Conservation (phyloP, 805 yeast genomes). For the Starmerella powellii region DNA sequence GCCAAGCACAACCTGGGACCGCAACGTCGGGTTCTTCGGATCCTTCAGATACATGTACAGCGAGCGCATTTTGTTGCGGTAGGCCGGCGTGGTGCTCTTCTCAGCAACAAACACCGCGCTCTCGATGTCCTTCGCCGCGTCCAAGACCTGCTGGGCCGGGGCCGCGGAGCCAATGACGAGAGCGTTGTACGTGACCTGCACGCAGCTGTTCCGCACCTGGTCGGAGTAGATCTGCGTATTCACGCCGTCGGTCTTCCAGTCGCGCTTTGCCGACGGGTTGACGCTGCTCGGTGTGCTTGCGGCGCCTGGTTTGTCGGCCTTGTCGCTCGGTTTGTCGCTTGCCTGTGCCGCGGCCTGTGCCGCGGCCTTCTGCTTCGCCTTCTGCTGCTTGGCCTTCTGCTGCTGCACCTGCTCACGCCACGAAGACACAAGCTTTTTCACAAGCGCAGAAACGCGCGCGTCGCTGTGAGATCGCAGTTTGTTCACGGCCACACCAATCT, state of each 20-base stretch:
- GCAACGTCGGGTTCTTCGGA: slow-evolving; percentile 75
- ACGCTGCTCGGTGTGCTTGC: slow-evolving; percentile 12
- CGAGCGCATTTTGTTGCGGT: slow-evolving; percentile 74
- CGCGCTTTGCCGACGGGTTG: slow-evolving; percentile 25
- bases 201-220: slow-evolving; percentile 69
- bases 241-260: slow-evolving; percentile 69
- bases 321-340: no score
- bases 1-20: slow-evolving; percentile 55
- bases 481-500: slow-evolving; percentile 94
- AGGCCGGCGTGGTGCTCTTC: slow-evolving; percentile 42
- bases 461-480: slow-evolving; percentile 68
- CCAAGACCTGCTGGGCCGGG: slow-evolving; percentile 48
- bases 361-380: slow-evolving; percentile 3
- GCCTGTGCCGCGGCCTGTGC: background rate
- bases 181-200: slow-evolving; percentile 77
- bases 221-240: slow-evolving; percentile 58
- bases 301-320: background rate
- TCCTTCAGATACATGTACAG: slow-evolving; percentile 78
- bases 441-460: slow-evolving; percentile 45
- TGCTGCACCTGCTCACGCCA: slow-evolving; percentile 81
- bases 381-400: slow-evolving; percentile 23
- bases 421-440: slow-evolving; percentile 65
- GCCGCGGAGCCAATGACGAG: slow-evolving; percentile 65
- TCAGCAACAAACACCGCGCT: slow-evolving; percentile 51
- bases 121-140: slow-evolving; percentile 62